Evolutionary conservation across 257 asterid species (phyloP).

Genomic region (Cynanchum wilfordii): DNA sequence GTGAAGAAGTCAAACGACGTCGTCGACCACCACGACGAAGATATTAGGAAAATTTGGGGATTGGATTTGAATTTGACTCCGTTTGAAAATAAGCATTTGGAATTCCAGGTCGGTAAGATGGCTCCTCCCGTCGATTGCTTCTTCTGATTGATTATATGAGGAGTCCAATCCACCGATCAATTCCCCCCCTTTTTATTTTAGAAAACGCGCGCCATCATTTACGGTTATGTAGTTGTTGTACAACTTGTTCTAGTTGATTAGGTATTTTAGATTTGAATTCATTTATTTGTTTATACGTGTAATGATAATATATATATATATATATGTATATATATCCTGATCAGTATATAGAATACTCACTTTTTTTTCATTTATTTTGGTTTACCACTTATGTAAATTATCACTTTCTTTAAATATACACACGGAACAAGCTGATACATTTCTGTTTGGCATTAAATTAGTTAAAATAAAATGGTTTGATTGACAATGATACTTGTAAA

Average conservation of each 20-base stretch:
- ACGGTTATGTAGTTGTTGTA: not conserved
- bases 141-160: not conserved
- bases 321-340: no score
- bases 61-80: slow-evolving; percentile 46
- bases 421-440: no score
- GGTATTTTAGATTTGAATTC: slow-evolving; percentile 4
- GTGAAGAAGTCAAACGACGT: slow-evolving; percentile 18
- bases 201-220: not conserved
- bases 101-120: slow-evolving; percentile 27
- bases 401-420: no score
- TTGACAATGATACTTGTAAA: no score
- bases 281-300: slow-evolving; percentile 5
- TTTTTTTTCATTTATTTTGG: no score
- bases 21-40: not conserved
- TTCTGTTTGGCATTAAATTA: no score
- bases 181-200: not conserved
- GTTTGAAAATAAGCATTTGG: slow-evolving; percentile 24
- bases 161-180: not conserved
- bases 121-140: slow-evolving; percentile 8
- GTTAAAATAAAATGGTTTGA: no score
- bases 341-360: no score
- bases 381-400: no score
- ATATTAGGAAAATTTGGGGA: slow-evolving; percentile 19
- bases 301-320: no score
- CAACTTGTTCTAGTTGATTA: not conserved